These are phyloP conservation scores for Penstemon newberryi DNA, from an alignment of 257 asterid genomes.

Conservation along the genomic window DNA sequence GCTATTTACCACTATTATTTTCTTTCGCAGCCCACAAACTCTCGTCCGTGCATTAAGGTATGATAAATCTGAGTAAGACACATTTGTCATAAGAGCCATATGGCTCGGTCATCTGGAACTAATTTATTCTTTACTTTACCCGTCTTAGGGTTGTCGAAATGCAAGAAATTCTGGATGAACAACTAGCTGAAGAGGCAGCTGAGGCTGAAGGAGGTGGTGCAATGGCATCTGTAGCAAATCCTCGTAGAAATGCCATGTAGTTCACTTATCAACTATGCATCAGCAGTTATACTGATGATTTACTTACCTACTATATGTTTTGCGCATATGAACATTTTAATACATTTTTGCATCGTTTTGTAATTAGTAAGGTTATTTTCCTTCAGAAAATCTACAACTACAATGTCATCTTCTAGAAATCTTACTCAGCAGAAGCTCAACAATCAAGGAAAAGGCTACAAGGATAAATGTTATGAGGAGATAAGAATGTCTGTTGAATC, in stretches of 20 bases:
- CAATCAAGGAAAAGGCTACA: conserved; percentile 95
- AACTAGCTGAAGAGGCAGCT: conserved; percentile 95
- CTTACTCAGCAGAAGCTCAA: conserved; percentile 65
- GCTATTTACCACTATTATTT: conserved; percentile 31
- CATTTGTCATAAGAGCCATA: conserved; percentile 18
- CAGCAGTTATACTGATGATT: conserved; percentile 21
- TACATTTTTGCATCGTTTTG: conserved; percentile 11
- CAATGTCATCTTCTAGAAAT: conserved; percentile 66
- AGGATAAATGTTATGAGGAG: conserved; percentile 91
- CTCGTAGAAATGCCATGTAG: conserved; percentile 82
- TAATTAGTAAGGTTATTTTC: conserved; percentile 19
- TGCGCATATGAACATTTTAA: conserved; percentile 1
- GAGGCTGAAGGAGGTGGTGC: conserved; percentile 99
- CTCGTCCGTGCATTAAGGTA: conserved; percentile 98
- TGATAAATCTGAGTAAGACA: conserved; percentile 31
- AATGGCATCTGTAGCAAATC: conserved; percentile 79
- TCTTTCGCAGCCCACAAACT: conserved; percentile 86
- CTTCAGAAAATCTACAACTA: conserved; percentile 49
- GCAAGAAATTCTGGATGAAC: conserved; percentile 97
- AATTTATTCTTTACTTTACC: conserved; percentile 23
- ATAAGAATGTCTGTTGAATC: conserved; percentile 88
- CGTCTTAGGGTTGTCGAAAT: conserved; percentile 82
- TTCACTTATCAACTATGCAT: conserved; percentile 35
- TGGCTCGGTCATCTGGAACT: conserved; percentile 34
- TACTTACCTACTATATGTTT: conserved; percentile 20